A percentile compares a stretch with the other conserved stretches of the same genome.
phyloP scores from a whole-genome alignment of 306 rosid genomes.

The Trifolium repens region DNA sequence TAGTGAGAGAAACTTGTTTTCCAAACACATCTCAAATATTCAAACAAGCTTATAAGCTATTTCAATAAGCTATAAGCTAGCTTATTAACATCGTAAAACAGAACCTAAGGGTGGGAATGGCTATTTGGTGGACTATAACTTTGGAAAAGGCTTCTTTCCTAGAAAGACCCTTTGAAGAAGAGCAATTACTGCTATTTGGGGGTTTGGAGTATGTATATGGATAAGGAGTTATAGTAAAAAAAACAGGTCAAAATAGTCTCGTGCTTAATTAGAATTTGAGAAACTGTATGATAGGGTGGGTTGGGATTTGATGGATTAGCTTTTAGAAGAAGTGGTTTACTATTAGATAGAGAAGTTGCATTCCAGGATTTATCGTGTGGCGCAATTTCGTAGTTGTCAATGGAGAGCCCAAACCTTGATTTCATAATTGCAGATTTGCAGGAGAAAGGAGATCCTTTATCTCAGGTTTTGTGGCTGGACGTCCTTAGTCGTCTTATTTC shows the following conservation, averaged over 20 bases:
- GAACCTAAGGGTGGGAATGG: too few species aligned
- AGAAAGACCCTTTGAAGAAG: slow-evolving; percentile 1
- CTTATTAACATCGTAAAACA: too few species aligned
- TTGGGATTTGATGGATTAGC: not conserved
- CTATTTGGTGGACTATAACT: not conserved
- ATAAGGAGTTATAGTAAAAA: not conserved
- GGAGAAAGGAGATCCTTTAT: slow-evolving; percentile 6
- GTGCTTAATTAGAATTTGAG: not conserved
- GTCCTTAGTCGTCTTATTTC: not conserved
- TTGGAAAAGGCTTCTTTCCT: not conserved
- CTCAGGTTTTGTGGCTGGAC: not conserved
- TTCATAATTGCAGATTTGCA: not conserved
- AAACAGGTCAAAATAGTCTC: not conserved
- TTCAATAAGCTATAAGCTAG: too few species aligned
- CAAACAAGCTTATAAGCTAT: too few species aligned
- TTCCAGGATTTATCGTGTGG: not conserved
- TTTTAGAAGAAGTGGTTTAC: not conserved
- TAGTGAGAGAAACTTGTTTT: too few species aligned
- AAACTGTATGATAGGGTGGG: not conserved
- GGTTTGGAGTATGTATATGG: not conserved
- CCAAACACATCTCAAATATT: too few species aligned
- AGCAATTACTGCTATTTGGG: not conserved
- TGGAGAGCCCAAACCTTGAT: not conserved
- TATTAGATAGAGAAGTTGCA: slow-evolving; percentile 7
- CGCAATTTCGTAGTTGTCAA: not conserved